Evolutionary conservation across 768 basidiomycete genomes (phyloP), one percentile per base, ranked within the genome.

Genomic region (Hericium rajendrae): DNA sequence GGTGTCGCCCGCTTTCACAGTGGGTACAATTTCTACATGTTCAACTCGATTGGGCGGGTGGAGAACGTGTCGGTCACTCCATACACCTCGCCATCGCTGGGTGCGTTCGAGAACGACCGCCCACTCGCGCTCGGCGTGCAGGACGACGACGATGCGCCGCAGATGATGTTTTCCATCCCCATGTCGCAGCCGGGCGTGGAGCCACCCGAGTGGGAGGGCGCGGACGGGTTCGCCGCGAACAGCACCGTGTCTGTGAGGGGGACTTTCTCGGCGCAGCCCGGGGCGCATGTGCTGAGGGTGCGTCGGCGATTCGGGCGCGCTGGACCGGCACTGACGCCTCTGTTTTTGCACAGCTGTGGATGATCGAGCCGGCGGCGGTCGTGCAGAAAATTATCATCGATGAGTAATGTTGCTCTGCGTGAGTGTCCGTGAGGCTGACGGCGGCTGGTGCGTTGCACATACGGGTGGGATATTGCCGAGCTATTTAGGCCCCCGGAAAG

Each of bases 401-500:
- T 83, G 58, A 24, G 69, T 62, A 9, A 6, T 38, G 38, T 20
- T 11, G 53, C 69, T 66, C 6, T 20, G 40, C 37, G 49, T 20
- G n/a, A 38, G 41, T 43, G n/a, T 37, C 28, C 8, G 28, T 4
- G 28, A 32, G 4, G 28, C 28, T 32, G 28, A 32, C 8, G 4
- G 28, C 28, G 28, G 28, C 28, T 32, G 28, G 28, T 32, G 28
- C 28, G 28, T 16, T 16, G 43, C 20, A 46, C 82, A 84, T 67
- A 75, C 79, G 20, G 83, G 82, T 37, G 79, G 78, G 15, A 71
- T 84, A 6, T 60, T 68, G 52, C 67, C 76, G 0, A 83, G 81
- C 61, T 86, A 84, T 64, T 72, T 86, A 37, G 84, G 84, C 9
- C 83, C 83, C 82, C 83, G 2, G 84, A 84, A 66, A 82, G 81